Percentiles rank a stretch among this genome's conserved stretches.
Evolutionary conservation across 352 stramenopile species (phyloP).

Genomic region (Elongisporangium undulatum): DNA sequence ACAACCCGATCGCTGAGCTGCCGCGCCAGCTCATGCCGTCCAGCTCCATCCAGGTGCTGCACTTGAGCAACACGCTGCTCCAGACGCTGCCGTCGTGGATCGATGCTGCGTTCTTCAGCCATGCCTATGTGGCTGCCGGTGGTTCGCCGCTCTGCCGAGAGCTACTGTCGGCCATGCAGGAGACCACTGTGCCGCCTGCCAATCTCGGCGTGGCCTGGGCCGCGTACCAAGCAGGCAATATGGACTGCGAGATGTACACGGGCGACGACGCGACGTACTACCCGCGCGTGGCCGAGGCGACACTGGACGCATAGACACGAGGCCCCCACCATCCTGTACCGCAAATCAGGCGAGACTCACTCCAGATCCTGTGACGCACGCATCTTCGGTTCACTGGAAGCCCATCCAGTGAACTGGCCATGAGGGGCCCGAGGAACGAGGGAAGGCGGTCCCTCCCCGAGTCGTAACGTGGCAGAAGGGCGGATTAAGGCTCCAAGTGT

Average conservation of each 20-base stretch:
- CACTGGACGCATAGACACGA: conserved; percentile 5
- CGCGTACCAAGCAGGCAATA: conserved; percentile 1
- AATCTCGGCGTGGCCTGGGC: not conserved
- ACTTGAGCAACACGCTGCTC: conserved; percentile 5
- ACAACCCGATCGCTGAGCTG: conserved; percentile 17
- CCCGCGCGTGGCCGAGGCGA: conserved; percentile 6
- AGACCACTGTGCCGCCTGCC: not conserved
- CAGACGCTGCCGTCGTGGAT: conserved; percentile 6
- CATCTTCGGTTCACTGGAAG: not conserved
- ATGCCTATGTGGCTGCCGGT: not conserved
- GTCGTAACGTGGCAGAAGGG: not conserved
- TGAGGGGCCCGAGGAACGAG: too few relatives aligned
- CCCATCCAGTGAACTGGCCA: not conserved
- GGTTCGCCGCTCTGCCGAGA: conserved; percentile 7
- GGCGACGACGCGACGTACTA: conserved; percentile 14
- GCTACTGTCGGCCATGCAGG: conserved; percentile 1
- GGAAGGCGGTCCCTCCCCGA: not conserved
- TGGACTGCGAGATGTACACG: conserved; percentile 2
- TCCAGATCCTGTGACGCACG: not conserved
- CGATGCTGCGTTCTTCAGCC: conserved; percentile 6
- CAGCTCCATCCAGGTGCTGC: conserved; percentile 4
- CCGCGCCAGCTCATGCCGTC: conserved; percentile 8
- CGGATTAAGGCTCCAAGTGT: not conserved
- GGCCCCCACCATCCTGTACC: conserved; percentile 1
- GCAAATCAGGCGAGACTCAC: not conserved